Base-by-base conservation (phyloP, 1,284 basidiomycete species). In the Wallemia hederae region DNA sequence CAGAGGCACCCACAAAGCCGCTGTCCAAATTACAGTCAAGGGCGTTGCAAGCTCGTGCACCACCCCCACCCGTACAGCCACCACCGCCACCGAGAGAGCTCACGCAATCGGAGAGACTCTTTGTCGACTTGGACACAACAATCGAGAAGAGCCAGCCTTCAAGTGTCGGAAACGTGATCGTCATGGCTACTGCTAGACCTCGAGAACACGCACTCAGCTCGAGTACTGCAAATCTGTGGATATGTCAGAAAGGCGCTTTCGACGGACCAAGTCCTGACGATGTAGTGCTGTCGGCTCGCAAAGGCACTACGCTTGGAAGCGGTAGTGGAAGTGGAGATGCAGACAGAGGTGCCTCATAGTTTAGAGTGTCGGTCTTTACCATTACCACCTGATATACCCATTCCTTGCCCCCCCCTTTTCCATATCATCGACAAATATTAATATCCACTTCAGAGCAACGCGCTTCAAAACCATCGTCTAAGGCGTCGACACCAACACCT, bases 241-340 rank as follows among this genome's bases (percentile, higher is more conserved):
- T 22, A 14, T 49, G 3, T 22, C n/a, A 22, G 5, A 49, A 49
- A 49, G 39, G 39, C 22, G 73, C 78, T 7, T 89, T 89, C 66
- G 78, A 85, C 63, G 74, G 75, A 25, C 85, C 84, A n/a, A 90
- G 86, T 68, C 87, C 88, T 14, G 87, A 91, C 65, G 87, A 91
- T 66, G 71, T 83, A 61, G 80, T 91, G 15, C 73, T 83, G 67
- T 79, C 78, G 64, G 85, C 88, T 33, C 79, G 88, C 31, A 78
- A 77, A 60, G 83, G 84, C 58, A 85, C 87, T 5, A 69, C 67
- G 27, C 60, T 69, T 1, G 71, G 68, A 3, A 68, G 67, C 0
- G 66, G 63, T n/a, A n/a, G n/a, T n/a, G n/a, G n/a, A 28, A 2
- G 25, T 19, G 11, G 59, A 39, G 26, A 60, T 29, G 24, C 25